These are phyloP conservation scores for Xenosphaeropsis pyriputrescens DNA, from an alignment of 2,329 filamentous ascomycete genomes.

Conservation along the genomic window DNA sequence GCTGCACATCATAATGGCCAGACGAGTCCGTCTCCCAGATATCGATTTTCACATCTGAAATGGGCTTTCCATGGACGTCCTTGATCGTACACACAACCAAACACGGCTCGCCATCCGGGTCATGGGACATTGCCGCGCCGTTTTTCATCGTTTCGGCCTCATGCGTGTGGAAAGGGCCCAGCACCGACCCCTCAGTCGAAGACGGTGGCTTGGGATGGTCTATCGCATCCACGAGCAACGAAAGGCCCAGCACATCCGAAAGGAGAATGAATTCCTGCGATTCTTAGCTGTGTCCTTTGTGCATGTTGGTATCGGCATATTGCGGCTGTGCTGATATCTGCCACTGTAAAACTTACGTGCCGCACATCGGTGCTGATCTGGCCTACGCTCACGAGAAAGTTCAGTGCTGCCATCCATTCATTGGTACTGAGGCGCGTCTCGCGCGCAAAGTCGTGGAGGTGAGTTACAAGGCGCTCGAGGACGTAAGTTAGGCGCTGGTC, in stretches of 20 bases:
- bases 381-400: slow-evolving; percentile 58
- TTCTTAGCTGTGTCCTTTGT: too few species aligned
- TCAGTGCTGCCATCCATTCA: slow-evolving; percentile 65
- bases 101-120: slow-evolving; percentile 53
- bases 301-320: too few species aligned
- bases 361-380: slow-evolving; percentile 62
- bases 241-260: slow-evolving; percentile 66
- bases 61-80: slow-evolving; percentile 46
- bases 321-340: too few species aligned
- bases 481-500: slow-evolving; percentile 56
- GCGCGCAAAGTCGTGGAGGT: slow-evolving; percentile 70
- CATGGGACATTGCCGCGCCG: slow-evolving; percentile 50
- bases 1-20: slow-evolving; percentile 75
- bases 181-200: slow-evolving; percentile 64
- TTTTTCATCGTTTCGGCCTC: slow-evolving; percentile 44
- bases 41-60: slow-evolving; percentile 56
- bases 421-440: slow-evolving; percentile 62
- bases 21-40: slow-evolving; percentile 75
- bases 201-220: slow-evolving; percentile 64
- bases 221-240: slow-evolving; percentile 67
- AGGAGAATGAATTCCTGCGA: slow-evolving; percentile 65
- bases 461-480: slow-evolving; percentile 57
- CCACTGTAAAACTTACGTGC: slow-evolving; percentile 34
- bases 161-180: slow-evolving; percentile 75
- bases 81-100: slow-evolving; percentile 61